Evolutionary conservation across 495 filamentous ascomycete genomes (phyloP), one percentile per base, ranked within the genome.

Genomic region (Paragyromitra xinjiangensis): DNA sequence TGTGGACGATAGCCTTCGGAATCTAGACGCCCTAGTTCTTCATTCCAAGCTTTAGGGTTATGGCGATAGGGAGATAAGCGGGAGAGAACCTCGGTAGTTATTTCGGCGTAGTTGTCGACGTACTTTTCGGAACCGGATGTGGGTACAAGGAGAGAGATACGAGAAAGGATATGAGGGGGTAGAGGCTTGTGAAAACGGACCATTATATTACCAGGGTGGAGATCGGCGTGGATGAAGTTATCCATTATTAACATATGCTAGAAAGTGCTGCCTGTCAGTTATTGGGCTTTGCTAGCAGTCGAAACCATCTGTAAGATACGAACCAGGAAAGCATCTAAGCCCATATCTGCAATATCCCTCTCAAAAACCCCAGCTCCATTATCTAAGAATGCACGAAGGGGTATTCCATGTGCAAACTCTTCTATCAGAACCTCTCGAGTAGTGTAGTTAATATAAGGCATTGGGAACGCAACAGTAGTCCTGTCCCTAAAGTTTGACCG

Each of bases 171-270:
- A 73, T 88, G 86, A 4, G 96, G 88, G 69, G 90, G 87, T 42
- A 89, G 90, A 0, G 94, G 91, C 80, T 95, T 89, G 85, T 98
- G 97, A 84, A 99, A 99, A 72, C 96, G 93, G 59, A 99, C 96
- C 95, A 99, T 98, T 85, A 99, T 98, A 83, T 99, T 99, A 7
- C 96, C 96, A 0, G 96, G 96, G 80, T 99, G 96, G 9, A 99
- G 86, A 84, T 99, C 96, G n/a, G 96, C 95, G 80, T 99, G 96
- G 65, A 98, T 90, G 82, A 99, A 99, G 81, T 99, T 98, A 83
- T 99, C 96, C 64, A 99, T 91, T 12, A 99, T 87, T 3, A 99
- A 87, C 96, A 99, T 99, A 74, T 93, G 93, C 68, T 82, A 42
- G 11, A 50, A 53, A 50, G 37, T 40, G 29, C 26, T 45, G 45